Evolutionary conservation across 441 rosid genomes (phyloP).

Genomic region (Flueggea neowawraea): DNA sequence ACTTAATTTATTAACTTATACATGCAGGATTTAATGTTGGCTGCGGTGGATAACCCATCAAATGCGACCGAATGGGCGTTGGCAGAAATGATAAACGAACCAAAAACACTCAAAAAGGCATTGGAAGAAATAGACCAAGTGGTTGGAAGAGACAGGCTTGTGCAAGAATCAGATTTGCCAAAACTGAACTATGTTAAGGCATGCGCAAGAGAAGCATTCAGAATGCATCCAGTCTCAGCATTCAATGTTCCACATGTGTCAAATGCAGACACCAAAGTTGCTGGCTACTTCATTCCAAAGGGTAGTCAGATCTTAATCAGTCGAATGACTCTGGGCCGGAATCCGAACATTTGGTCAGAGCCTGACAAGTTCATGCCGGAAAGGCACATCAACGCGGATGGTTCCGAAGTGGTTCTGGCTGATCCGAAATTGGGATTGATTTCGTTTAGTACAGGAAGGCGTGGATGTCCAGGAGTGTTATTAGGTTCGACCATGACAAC

Average conservation of each 20-base stretch:
- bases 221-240: slow-evolving; percentile 5
- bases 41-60: slow-evolving; percentile 12
- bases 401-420: slow-evolving; percentile 3
- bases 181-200: not conserved
- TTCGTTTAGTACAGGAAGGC: slow-evolving; percentile 18
- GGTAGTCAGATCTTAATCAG: slow-evolving; percentile 4
- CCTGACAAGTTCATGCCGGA: slow-evolving; percentile 11
- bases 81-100: slow-evolving; percentile 16
- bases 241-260: slow-evolving; percentile 21
- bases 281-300: slow-evolving; percentile 9
- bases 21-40: not conserved
- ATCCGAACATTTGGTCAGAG: slow-evolving; percentile 10
- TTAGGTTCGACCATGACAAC: slow-evolving; percentile 52
- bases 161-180: slow-evolving; percentile 17
- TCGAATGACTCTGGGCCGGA: slow-evolving; percentile 4
- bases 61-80: slow-evolving; percentile 15
- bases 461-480: slow-evolving; percentile 22
- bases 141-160: slow-evolving; percentile 10
- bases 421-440: slow-evolving; percentile 9
- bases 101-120: slow-evolving; percentile 3
- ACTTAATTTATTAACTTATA: no score
- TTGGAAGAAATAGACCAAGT: slow-evolving; percentile 8
- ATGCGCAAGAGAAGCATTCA: no score
- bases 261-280: not conserved
- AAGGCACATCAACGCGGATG: slow-evolving; percentile 4